Base-by-base conservation (phyloP, 2,329 filamentous ascomycete genomes). In the Neophaeococcomyces mojaviensis region DNA sequence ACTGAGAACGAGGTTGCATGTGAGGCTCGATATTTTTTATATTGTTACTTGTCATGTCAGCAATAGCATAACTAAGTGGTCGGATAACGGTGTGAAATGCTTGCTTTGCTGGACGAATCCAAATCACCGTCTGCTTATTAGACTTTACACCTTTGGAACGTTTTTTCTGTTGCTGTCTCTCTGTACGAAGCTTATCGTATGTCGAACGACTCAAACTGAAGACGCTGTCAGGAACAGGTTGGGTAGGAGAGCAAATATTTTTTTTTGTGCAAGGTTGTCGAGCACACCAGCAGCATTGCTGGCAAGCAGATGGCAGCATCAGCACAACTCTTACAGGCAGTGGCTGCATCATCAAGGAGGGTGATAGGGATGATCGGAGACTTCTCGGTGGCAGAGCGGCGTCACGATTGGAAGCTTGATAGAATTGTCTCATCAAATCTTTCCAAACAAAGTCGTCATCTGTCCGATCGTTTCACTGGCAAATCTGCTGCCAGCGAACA, bases 281-380 rank as follows among this genome's bases (percentile, higher is more conserved):
- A 20, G n/a, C 9, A 10, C 13, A 16, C 10, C 35, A 20, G 15
- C 35, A 38, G 16, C 35, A 20, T 38, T 13, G 9, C 26, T n/a
- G 19, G 15, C 5, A 20, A 18, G 13, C 20, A 26, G 6, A 20
- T 26, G n/a, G 22, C 37, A 20, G 20, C 7, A 26, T 39, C 26
- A 9, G 37, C 20, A 15, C 4, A n/a, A 20, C 7, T 8, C 12
- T 16, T 9, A 12, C 16, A 16, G 20, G 16, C 12, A 37, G 24
- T 28, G 24, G 24, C 22, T 39, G 37, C 37, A 39, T 26, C 13
- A 20, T n/a, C 19, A 39, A 39, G 37, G 35, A 37, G 35, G 9
- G 12, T 18, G 35, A 37, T 37, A 37, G 35, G 19, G 37, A 38
- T 6, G 35, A 39, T 20, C 35, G 35, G 35, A 37, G 35, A 37